Evolutionary conservation across 805 yeast genomes (phyloP).

Genomic region (Cyberlindnera saturnus): DNA sequence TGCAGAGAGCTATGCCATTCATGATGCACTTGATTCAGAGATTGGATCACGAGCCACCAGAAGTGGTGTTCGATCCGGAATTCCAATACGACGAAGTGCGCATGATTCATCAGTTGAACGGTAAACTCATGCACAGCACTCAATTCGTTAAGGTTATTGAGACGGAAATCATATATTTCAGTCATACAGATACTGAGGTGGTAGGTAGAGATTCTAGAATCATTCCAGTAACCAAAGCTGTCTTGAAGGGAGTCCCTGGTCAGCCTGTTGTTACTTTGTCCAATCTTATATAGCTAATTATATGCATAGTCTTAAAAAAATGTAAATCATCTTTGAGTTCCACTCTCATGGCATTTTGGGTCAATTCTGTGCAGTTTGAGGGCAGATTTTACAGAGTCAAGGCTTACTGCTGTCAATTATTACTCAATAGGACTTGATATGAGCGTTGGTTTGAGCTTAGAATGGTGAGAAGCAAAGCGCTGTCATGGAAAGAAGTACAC

Average conservation of each 20-base stretch:
- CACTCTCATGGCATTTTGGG: too few relatives aligned
- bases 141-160: slow-evolving; percentile 49
- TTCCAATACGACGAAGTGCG: slow-evolving; percentile 74
- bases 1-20: slow-evolving; percentile 98
- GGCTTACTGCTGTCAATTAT: too few relatives aligned
- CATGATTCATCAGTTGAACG: slow-evolving; percentile 48
- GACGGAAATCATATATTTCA: slow-evolving; percentile 54
- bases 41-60: slow-evolving; percentile 61
- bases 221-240: not conserved
- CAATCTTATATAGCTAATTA: not conserved
- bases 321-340: too few relatives aligned
- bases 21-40: slow-evolving; percentile 80
- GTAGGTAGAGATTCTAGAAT: not conserved
- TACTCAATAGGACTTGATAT: too few relatives aligned
- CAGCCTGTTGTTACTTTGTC: not conserved
- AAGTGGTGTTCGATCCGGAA: slow-evolving; percentile 82
- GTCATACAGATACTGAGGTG: slow-evolving; percentile 23
- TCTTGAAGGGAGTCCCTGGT: slow-evolving; percentile 1
- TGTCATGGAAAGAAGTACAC: too few relatives aligned
- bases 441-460: too few relatives aligned
- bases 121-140: slow-evolving; percentile 56
- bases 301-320: not conserved
- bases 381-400: too few relatives aligned
- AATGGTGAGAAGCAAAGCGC: too few relatives aligned
- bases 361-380: too few relatives aligned